These are phyloP conservation scores for Plasmopara viticola DNA, from an alignment of 352 stramenopile species.

Conservation along the genomic window DNA sequence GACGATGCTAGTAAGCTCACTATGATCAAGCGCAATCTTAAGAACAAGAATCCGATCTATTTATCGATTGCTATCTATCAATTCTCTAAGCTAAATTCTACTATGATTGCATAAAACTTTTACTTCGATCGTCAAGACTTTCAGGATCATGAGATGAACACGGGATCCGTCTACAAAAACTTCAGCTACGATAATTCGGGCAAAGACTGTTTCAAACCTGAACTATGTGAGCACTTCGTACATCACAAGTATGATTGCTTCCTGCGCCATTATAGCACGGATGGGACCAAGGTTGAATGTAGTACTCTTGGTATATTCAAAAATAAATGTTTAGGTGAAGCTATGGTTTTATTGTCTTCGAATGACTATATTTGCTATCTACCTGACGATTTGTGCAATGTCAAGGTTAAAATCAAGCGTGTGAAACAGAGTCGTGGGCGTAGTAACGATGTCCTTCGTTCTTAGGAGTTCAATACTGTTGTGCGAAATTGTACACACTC, in stretches of 20 bases:
- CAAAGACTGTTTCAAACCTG: too few species aligned
- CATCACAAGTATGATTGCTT: background rate
- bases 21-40: background rate
- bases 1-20: background rate
- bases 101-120: background rate
- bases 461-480: background rate
- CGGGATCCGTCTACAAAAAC: background rate
- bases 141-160: background rate
- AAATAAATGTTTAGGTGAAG: background rate
- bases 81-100: background rate
- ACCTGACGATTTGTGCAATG: background rate
- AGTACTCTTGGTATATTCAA: background rate
- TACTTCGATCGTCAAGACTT: background rate
- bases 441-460: background rate
- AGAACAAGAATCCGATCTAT: background rate
- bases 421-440: background rate
- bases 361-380: background rate
- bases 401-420: background rate
- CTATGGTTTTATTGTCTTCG: background rate
- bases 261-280: background rate
- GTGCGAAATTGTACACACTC: background rate
- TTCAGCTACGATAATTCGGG: background rate
- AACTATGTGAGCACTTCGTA: background rate
- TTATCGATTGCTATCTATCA: background rate
- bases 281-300: background rate